A percentile compares a stretch with the other conserved stretches of the same genome.
Conservation (phyloP, 2,329 filamentous ascomycete species). For the Capronia epimyces region DNA sequence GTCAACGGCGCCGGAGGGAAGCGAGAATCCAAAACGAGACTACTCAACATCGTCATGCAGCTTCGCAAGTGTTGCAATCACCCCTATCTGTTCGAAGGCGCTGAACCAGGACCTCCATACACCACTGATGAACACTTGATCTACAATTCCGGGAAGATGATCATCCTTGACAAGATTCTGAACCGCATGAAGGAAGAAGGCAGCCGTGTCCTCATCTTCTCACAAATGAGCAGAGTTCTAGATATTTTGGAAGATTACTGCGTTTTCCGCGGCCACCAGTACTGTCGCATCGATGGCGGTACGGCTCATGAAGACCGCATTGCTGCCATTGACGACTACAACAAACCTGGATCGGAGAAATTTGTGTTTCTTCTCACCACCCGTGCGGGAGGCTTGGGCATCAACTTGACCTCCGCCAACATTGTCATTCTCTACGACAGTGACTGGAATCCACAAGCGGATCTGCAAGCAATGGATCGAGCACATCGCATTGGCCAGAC, state of each 20-base stretch:
- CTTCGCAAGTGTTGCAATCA: slow-evolving; percentile 98
- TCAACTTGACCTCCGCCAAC: slow-evolving; percentile 91
- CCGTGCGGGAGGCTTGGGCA: slow-evolving; percentile 88
- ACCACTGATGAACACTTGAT: slow-evolving; percentile 96
- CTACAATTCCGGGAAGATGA: slow-evolving; percentile 94
- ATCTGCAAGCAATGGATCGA: slow-evolving; percentile 97
- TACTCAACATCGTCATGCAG: slow-evolving; percentile 99
- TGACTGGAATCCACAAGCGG: slow-evolving; percentile 97
- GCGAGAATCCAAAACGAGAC: slow-evolving; percentile 91
- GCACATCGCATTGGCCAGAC: slow-evolving; percentile 98
- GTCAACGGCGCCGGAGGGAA: slow-evolving; percentile 96
- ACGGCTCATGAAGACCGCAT: slow-evolving; percentile 98
- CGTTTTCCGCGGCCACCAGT: slow-evolving; percentile 88
- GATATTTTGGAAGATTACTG: slow-evolving; percentile 98
- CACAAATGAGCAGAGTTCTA: slow-evolving; percentile 94
- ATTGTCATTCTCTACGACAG: slow-evolving; percentile 96
- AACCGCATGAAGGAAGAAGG: slow-evolving; percentile 77
- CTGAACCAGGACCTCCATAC: slow-evolving; percentile 93
- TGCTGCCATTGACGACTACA: slow-evolving; percentile 96
- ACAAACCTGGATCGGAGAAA: slow-evolving; percentile 90
- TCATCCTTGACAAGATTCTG: slow-evolving; percentile 87
- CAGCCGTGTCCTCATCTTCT: slow-evolving; percentile 96
- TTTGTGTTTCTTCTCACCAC: slow-evolving; percentile 95
- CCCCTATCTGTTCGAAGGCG: slow-evolving; percentile 94
- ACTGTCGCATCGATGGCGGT: slow-evolving; percentile 93